A percentile compares a stretch with the other conserved stretches of the same genome.
phyloP scores from a whole-genome alignment of 352 stramenopile species.

The Pythium aquatile region DNA sequence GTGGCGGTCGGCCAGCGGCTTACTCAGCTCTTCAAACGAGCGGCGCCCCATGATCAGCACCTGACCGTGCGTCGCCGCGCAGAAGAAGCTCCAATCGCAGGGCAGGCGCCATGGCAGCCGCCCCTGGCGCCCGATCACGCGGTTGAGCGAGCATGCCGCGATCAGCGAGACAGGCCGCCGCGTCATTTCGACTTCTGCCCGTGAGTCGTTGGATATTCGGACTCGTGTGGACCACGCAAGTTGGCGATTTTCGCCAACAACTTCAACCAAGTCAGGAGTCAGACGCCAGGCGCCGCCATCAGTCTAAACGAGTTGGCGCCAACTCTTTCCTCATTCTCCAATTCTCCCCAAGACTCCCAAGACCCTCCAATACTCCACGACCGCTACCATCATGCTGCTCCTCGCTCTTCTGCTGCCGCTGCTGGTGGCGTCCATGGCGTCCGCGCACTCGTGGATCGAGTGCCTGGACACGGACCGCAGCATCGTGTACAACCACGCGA shows the following conservation, averaged over 20 bases:
- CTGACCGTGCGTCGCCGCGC: conserved; percentile 43
- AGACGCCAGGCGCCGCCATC: neutral
- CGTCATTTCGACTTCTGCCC: neutral
- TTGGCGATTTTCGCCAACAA: conserved; percentile 4
- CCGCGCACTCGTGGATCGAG: conserved; percentile 61
- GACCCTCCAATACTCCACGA: neutral
- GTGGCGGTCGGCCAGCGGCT: conserved; percentile 44
- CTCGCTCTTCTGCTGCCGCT: neutral
- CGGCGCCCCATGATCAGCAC: conserved; percentile 62
- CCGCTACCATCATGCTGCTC: neutral
- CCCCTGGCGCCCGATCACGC: conserved; percentile 55
- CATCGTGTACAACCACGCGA: conserved; percentile 48
- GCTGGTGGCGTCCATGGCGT: neutral
- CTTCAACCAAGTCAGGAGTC: conserved; percentile 2
- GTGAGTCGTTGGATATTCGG: neutral
- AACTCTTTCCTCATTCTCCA: neutral
- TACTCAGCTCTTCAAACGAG: conserved; percentile 40
- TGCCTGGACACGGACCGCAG: conserved; percentile 54
- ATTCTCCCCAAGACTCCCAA: neutral
- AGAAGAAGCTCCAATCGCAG: conserved; percentile 73
- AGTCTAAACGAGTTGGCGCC: neutral
- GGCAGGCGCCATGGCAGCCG: conserved; percentile 60
- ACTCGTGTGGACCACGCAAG: neutral
- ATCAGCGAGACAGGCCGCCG: conserved; percentile 55
- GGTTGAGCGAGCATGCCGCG: conserved; percentile 65